Evolutionary conservation across 2,329 filamentous ascomycete genomes (phyloP), one percentile per base, ranked within the genome.

Genomic region (Cladosporium velox): DNA sequence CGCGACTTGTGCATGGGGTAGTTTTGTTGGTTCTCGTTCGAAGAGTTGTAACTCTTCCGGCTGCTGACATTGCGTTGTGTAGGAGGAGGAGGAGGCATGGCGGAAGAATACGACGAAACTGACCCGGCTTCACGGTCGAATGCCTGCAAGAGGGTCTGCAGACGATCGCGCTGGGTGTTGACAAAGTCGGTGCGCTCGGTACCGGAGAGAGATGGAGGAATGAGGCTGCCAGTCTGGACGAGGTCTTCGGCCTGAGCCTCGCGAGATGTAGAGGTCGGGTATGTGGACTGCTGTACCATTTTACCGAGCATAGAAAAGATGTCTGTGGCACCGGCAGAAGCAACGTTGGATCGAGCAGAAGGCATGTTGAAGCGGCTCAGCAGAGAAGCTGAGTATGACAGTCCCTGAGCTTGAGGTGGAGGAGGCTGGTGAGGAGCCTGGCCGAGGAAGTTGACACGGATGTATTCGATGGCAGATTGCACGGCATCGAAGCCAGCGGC

Each of bases 301-400:
- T 89, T 88, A 47, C 91, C 88, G 18, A 98, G 84, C 41, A 96
- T 79, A 67, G 86, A 88, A 77, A 92, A 95, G 75, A 97, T 88
- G 73, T 97, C 93, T 67, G 79, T 77, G 65, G 83, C 80, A 70
- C 83, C 74, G 63, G 81, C 80, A 68, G 73, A 79, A 57, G 71
- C 71, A 12, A 75, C 60, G 57, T 84, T 79, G 76, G 87, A 86
- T 63, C 88, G 80, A 4, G 91, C 88, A 47, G 86, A 81, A 14
- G 94, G 93, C 72, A 97, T 86, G 76, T 88, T 92, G 82, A 98
- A 97, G 68, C 93, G 87, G 52, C 91, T 90, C 67, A 97, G 88
- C 44, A 98, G 85, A 49, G 85, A 86, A 77, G 96, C 91, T 2
- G 91, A 92, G 77, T 97, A 97, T 71, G 79, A 81, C 66, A 79